Evolutionary conservation across 495 filamentous ascomycete species (phyloP).

Genomic region (Podospora sp.): DNA sequence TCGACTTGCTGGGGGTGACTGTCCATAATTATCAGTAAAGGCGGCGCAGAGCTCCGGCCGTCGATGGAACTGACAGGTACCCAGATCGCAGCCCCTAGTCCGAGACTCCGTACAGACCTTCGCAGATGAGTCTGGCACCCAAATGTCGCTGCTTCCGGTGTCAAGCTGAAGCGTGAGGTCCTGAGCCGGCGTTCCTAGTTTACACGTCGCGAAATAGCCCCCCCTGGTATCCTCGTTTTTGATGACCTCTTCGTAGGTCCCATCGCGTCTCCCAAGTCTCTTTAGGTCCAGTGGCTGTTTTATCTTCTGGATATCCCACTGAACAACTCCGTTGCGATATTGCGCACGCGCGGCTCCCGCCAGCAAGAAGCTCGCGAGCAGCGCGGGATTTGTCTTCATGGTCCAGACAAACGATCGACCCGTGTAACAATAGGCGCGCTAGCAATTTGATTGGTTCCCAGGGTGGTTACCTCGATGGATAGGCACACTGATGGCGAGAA

Average conservation of each 20-base stretch:
- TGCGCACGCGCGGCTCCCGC: constrained; percentile 34
- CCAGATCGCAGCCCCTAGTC: constrained; percentile 45
- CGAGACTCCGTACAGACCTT: constrained; percentile 53
- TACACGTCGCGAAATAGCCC: constrained; percentile 71
- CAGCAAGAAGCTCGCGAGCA: constrained; percentile 37
- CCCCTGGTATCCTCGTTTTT: constrained; percentile 47
- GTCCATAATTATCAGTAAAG: constrained; percentile 32
- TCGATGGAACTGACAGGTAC: constrained; percentile 48
- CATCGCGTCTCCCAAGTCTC: constrained; percentile 37
- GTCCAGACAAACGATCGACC: not conserved
- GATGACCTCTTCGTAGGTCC: constrained; percentile 42
- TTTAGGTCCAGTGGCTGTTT: constrained; percentile 19
- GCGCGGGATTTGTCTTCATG: constrained; percentile 32
- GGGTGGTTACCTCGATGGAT: not conserved
- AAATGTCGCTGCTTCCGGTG: constrained; percentile 89
- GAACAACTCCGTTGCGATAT: constrained; percentile 38
- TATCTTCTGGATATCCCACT: constrained; percentile 46
- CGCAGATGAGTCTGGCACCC: constrained; percentile 70
- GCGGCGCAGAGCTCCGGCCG: not conserved
- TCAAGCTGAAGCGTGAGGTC: constrained; percentile 70
- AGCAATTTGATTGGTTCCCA: not conserved
- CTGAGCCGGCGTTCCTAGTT: constrained; percentile 71
- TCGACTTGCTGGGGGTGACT: constrained; percentile 66
- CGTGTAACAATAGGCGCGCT: not conserved
- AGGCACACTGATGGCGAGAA: not conserved